Evolutionary conservation across 352 stramenopile species (phyloP), one percentile per base, ranked within the genome.

Genomic region (Globisporangium ultimum): DNA sequence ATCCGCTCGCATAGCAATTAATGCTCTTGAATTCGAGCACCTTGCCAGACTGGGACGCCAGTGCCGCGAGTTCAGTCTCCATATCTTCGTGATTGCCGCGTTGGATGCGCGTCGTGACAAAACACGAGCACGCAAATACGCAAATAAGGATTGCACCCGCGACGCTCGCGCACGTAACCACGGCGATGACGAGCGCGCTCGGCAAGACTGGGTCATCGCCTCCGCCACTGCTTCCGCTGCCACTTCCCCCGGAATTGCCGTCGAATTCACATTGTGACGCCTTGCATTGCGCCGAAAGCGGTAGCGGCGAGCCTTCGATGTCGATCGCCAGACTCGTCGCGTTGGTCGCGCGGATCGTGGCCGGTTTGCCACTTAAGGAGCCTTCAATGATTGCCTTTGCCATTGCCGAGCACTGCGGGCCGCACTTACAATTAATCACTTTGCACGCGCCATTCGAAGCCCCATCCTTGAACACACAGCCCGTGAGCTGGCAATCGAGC

Each of bases 271-370:
- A 93, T 4, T 80, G 78, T 7, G 84, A 87, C 0, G 81, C 84
- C 14, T 60, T 69, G 58, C 84, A 93, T 13, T 72, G 81, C 10
- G 80, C 84, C 14, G 75, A 72, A 17, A 93, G 57, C 46, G 84
- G 84, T 41, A 93, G 67, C 9, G 84, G 84, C 28, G 84, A 82
- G 43, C 66, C 81, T 61, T 90, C 73, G 48, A 93, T 91, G 15
- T 84, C 67, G 48, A 93, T 81, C 10, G 73, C 58, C 3, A 93
- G 51, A 14, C 70, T 63, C n/a, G 78, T 80, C 40, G 13, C 22
- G 56, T 84, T 82, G 12, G 66, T 61, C 15, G 81, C 70, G 20
- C 58, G 58, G 51, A 89, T 71, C 61, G 77, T 82, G 34, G 71
- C 80, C 2, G 80, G 75, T 55, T 93, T 90, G 53, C 81, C 79